phyloP scores from a whole-genome alignment of 148 eudicot genomes.

The Heliosperma pusillum region DNA sequence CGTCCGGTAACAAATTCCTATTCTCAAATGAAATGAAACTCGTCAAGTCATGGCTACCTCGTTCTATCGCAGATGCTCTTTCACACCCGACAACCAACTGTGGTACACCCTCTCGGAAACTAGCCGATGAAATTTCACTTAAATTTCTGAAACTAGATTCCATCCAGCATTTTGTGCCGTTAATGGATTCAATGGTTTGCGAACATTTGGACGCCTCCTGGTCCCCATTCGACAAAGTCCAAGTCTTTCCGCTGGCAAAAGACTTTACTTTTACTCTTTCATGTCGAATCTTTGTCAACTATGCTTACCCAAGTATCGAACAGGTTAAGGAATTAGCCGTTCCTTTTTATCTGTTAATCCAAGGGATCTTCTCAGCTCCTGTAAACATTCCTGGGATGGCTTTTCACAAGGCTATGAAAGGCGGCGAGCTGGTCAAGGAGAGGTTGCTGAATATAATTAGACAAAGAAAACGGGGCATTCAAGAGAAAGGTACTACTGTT shows the following conservation, averaged over 20 bases:
- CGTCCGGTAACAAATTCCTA: constrained; percentile 3
- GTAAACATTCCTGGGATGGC: constrained; percentile 22
- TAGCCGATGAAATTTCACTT: neutral
- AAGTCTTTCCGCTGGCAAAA: constrained; percentile 16
- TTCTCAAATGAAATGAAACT: neutral
- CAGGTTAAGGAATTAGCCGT: constrained; percentile 8
- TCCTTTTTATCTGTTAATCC: neutral
- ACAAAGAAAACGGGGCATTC: neutral
- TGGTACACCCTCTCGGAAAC: neutral
- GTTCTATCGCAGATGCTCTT: neutral
- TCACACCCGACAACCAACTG: neutral
- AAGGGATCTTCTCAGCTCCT: constrained; percentile 14
- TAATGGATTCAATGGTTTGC: neutral
- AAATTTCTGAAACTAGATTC: constrained; percentile 2
- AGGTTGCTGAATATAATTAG: constrained; percentile 6
- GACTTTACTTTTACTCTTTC: constrained; percentile 21
- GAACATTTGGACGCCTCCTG: constrained; percentile 11
- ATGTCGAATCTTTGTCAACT: constrained; percentile 7
- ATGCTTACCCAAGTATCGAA: neutral
- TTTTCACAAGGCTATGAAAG: constrained; percentile 19
- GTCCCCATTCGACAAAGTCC: constrained; percentile 5
- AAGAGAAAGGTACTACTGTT: too few relatives aligned
- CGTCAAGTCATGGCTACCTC: constrained; percentile 9
- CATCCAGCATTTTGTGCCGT: neutral
- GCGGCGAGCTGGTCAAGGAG: constrained; percentile 4